phyloP scores from a whole-genome alignment of 352 stramenopile species.

The Chrysophaeum taylorii region DNA sequence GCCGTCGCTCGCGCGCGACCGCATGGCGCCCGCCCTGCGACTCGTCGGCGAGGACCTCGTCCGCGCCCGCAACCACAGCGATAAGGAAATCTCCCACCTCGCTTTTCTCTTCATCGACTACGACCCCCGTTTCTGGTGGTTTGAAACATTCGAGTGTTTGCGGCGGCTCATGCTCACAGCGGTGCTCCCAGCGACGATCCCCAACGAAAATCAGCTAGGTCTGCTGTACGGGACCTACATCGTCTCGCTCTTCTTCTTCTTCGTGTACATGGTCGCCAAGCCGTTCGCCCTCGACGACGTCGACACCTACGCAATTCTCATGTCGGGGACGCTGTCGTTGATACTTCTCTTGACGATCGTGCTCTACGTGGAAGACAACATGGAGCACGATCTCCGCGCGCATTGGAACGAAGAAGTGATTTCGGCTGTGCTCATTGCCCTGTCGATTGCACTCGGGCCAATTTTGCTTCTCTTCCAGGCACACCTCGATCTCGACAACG shows the following conservation, averaged over 20 bases:
- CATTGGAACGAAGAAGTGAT: too few relatives aligned
- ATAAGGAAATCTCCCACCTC: neutral
- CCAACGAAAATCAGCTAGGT: neutral
- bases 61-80: too few relatives aligned
- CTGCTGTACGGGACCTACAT: too few relatives aligned
- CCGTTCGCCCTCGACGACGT: neutral
- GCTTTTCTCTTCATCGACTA: slow-evolving; percentile 16
- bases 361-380: neutral
- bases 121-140: slow-evolving; percentile 11
- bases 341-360: neutral
- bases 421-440: too few relatives aligned
- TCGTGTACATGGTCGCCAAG: neutral
- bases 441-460: too few relatives aligned
- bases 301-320: neutral
- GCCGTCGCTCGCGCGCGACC: too few relatives aligned
- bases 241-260: neutral
- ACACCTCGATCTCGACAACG: too few relatives aligned
- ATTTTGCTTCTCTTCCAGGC: too few relatives aligned
- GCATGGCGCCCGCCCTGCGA: too few relatives aligned
- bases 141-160: slow-evolving; percentile 14
- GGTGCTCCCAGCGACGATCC: neutral
- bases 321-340: neutral
- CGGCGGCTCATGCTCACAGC: slow-evolving; percentile 1
- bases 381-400: neutral
- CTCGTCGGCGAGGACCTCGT: too few relatives aligned